A percentile compares a stretch with the other conserved stretches of the same genome.
Conservation (phyloP, 768 basidiomycete genomes). For the Suillus sp. region DNA sequence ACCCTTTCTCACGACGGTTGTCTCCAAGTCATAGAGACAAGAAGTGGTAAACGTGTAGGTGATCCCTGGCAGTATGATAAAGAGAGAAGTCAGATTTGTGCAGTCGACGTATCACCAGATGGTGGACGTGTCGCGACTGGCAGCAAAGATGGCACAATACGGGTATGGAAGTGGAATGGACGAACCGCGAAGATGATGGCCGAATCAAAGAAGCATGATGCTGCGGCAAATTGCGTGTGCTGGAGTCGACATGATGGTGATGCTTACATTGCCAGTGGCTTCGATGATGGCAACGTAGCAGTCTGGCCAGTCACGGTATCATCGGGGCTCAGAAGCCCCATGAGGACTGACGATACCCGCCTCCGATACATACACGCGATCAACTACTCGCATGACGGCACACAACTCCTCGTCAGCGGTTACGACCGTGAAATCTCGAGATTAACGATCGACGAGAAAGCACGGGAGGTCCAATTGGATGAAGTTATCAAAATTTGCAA, state of each 20-base stretch:
- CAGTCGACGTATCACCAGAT: background rate
- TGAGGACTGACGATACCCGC: background rate
- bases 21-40: background rate
- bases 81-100: background rate
- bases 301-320: background rate
- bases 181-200: background rate
- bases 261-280: background rate
- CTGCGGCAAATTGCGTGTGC: background rate
- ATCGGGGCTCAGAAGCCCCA: background rate
- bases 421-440: background rate
- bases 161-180: background rate
- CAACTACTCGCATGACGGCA: background rate
- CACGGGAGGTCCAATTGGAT: background rate
- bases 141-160: background rate
- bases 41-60: background rate
- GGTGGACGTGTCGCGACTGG: background rate
- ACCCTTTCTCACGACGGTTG: background rate
- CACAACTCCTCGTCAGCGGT: slow-evolving; percentile 1
- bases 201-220: background rate
- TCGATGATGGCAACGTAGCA: background rate
- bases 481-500: background rate
- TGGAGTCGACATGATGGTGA: slow-evolving; percentile 1
- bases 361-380: background rate
- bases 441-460: background rate
- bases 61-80: background rate